These are phyloP conservation scores for Urtica urens DNA, from an alignment of 306 rosid genomes.

Conservation along the genomic window DNA sequence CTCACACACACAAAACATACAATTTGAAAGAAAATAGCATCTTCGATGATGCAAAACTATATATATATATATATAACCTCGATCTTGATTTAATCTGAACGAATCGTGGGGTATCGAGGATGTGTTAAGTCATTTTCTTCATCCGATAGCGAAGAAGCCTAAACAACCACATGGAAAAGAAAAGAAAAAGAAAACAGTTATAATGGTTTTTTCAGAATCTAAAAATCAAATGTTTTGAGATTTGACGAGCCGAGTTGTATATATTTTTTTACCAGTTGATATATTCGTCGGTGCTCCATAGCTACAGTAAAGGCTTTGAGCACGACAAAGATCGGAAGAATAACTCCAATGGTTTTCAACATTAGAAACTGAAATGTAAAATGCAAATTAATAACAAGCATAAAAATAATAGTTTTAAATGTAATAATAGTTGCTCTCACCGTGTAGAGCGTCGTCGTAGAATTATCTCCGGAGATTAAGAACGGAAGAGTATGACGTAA, in stretches of 20 bases:
- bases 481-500: conserved; percentile 63
- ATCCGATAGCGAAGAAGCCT: conserved; percentile 21
- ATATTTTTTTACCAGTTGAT: neutral
- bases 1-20: no score
- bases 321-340: conserved; percentile 50
- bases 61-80: no score
- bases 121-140: conserved; percentile 29
- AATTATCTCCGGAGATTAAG: conserved; percentile 41
- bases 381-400: neutral
- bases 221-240: neutral
- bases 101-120: conserved; percentile 31
- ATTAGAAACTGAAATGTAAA: conserved; percentile 37
- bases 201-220: neutral
- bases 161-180: neutral
- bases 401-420: neutral
- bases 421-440: conserved; percentile 25
- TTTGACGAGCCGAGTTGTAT: neutral
- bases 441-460: conserved; percentile 35
- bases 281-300: conserved; percentile 32
- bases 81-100: conserved; percentile 27
- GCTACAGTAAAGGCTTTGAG: conserved; percentile 38
- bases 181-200: neutral
- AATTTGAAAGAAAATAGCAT: no score
- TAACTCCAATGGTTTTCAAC: conserved; percentile 48
- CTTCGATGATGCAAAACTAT: no score